Base-by-base conservation (phyloP, 83 land plant species). In the Larix sibirica region DNA sequence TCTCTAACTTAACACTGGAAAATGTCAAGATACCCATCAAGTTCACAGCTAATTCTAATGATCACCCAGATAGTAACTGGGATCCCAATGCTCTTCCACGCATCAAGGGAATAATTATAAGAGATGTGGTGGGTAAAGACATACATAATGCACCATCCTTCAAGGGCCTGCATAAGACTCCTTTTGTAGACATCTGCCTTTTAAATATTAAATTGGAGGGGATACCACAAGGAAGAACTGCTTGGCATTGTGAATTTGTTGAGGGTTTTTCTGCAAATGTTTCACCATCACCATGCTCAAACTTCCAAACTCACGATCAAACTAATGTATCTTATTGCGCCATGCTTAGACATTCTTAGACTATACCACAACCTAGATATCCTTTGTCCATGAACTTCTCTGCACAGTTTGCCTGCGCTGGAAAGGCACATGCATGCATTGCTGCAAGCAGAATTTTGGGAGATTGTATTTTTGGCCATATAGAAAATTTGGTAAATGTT, bases 1-100 rank as follows among this genome's bases (percentile, higher is more conserved):
- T 94, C 10, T 67, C 69, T 16, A 90, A 91, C 69, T 76, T 91
- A 63, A 50, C 33, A 18, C 77, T 91, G 89, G 90, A 87, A 33
- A 86, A 87, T 73, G 96, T 94, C 20, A 90, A 86, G 81, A 68
- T 91, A 28, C 89, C 94, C 18, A 86, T 94, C 26, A 84, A 86
- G 79, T 88, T 94, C 62, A 89, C 89, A 33, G 36, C 92, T 64
- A 90, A 88, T 33, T 83, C 92, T 9, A 86, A 85, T 82, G 92
- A 94, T 75, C 96, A 94, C 62, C 94, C 96, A 1, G 92, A 91
- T 66, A 84, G 87, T 20, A 81, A 70, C 56, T 94, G 84, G 84
- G 92, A 94, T 69, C 88, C 83, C 2, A 91, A 88, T 20, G 94
- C 91, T 20, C 69, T 94, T 50, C 96, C 96, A 4, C 75, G 60